Evolutionary conservation across 305 asterid species (phyloP), one percentile per base, ranked within the genome.

Genomic region (Euphrasia arctica): DNA sequence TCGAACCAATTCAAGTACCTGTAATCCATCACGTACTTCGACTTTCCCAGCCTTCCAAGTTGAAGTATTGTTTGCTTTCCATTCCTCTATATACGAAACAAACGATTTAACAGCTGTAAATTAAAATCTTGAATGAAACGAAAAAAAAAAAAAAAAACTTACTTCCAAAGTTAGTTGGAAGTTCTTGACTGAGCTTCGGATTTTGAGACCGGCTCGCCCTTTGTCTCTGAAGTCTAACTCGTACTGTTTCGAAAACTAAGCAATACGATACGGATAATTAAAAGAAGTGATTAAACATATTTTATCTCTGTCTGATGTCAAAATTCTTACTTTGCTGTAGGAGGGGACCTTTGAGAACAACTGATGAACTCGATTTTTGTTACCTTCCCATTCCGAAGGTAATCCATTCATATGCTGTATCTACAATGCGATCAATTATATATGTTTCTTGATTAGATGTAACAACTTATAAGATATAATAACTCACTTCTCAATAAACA

Each of bases 51-150:
- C 70, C 95, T 77, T 67, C 97, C 97, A 50, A 90, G 91, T 69
- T 93, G 98, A 79, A 93, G 87, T 58, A 90, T 83, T 9, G 87
- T 84, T 67, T 93, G 98, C 79, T 82, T 88, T 71, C 98, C 97
- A 1, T 90, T 79, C 70, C 80, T 81, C 96, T 87, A 56, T n/a
- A n/a, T n/a, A n/a, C n/a, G 57, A 51, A 18, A 8, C 1, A 51
- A 18, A 18, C 29, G 15, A 56, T 3, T 10, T 25, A 27, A 56
- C 14, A 3, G 9, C 0, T 9, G 57, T 51, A 28, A 56, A 54
- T 34, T 50, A 11, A 18, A 8, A 27, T 28, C 3, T 28, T 28
- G 32, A 29, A 29, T 29, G 32, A 56, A 56, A 27, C 7, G 1
- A n/a, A n/a, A n/a, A n/a, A n/a, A n/a, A n/a, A n/a, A n/a, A n/a